Base-by-base conservation (phyloP, 805 yeast genomes). In the Metschnikowia vanudenii region DNA sequence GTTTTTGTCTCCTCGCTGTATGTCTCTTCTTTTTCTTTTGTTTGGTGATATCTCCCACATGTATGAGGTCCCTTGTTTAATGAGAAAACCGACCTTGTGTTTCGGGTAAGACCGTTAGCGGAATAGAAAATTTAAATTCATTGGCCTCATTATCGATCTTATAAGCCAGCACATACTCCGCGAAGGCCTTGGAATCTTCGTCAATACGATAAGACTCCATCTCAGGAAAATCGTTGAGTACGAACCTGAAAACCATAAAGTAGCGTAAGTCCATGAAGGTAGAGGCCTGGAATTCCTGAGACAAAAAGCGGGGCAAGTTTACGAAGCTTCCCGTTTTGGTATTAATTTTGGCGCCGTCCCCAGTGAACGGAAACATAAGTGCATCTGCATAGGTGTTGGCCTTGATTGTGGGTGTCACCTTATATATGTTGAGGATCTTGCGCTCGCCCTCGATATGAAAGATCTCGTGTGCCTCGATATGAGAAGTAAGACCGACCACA, bases 401-500 rank as follows among this genome's bases (percentile, higher is more conserved):
- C 51, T 69, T 71, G 16, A 59, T 29, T 13, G 58, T 57, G 14
- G 70, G 70, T 11, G 69, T 63, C 14, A 71, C 73, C 42, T 64
- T 60, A 54, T 67, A 71, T 10, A 56, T 46, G 43, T 71, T 65
- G 14, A 58, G 42, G 33, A 48, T 22, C 29, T 51, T 51, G 26
- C 55, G 46, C 28, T 37, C 41, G 16, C 40, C 45, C 9, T 35
- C 45, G 13, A 53, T 17, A 47, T 71, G 72, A 52, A 61, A 71
- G 3, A 55, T 41, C 45, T 72, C 76, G 43, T 67, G 69, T 10
- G 74, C 75, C 50, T 70, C 76, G n/a, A 71, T 38, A 46, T 65
- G 67, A 9, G 55, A 59, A 4, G 66, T 56, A 19, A 62, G 46
- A 1, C 76, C 76, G 1, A 62, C 66, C 5, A 70, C 61, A 33